Percentiles rank a stretch among this genome's conserved stretches.
Evolutionary conservation across 176 grass and related monocot genomes (phyloP).

Genomic region (Metroxylon sagu): DNA sequence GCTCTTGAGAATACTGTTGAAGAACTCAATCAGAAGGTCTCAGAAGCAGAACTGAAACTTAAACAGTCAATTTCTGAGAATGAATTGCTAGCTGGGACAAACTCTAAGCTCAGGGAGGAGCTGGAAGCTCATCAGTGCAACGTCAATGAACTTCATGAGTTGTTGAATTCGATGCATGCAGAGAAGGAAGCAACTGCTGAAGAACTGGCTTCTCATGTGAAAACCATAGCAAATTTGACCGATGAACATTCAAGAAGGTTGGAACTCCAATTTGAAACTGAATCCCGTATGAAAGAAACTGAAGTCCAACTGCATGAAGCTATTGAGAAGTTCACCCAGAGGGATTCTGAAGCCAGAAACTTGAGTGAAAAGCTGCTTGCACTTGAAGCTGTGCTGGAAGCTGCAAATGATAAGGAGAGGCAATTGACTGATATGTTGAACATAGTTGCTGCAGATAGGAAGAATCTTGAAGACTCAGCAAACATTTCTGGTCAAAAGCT

Average conservation of each 20-base stretch:
- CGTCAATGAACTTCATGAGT: conserved; percentile 50
- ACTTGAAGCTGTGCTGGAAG: conserved; percentile 5
- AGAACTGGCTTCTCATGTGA: conserved; percentile 13
- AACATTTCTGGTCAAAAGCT: too few species aligned
- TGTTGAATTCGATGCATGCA: conserved; percentile 34
- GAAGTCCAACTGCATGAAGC: conserved; percentile 16
- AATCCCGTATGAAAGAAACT: conserved; percentile 11
- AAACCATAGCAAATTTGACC: conserved; percentile 5
- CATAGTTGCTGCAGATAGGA: too few species aligned
- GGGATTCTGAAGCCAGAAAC: conserved; percentile 10
- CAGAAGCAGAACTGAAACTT: conserved; percentile 44
- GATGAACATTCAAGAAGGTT: conserved; percentile 11
- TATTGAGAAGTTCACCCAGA: conserved; percentile 8
- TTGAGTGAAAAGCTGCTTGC: conserved; percentile 28
- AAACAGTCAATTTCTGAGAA: conserved; percentile 43
- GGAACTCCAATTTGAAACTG: conserved; percentile 10
- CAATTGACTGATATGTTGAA: too few species aligned
- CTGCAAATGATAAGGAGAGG: too few species aligned
- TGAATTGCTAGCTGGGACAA: conserved; percentile 29
- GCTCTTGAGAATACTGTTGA: conserved; percentile 48
- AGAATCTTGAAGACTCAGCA: too few species aligned
- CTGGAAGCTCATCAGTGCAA: conserved; percentile 45
- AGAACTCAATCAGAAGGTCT: conserved; percentile 38
- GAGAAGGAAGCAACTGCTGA: conserved; percentile 21
- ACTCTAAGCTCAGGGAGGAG: conserved; percentile 47